These are phyloP conservation scores for Copromyces sp. DNA, from an alignment of 495 filamentous ascomycete genomes.

Conservation along the genomic window DNA sequence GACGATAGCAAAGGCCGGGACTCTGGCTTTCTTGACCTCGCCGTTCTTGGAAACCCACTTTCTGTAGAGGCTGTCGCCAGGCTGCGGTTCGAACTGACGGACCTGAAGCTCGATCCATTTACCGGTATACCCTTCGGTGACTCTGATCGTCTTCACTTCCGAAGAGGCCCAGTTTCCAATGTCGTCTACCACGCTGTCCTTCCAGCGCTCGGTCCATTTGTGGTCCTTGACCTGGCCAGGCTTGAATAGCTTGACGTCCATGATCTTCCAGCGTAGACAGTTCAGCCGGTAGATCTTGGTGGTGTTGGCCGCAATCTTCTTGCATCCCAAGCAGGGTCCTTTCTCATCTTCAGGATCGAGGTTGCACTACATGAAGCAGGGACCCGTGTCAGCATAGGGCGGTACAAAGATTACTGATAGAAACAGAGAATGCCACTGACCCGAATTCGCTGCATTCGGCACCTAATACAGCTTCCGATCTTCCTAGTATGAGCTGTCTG, in stretches of 20 bases:
- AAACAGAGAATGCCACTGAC: conserved; percentile 21
- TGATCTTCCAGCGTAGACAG: conserved; percentile 43
- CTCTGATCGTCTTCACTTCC: conserved; percentile 30
- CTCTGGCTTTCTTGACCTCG: conserved; percentile 21
- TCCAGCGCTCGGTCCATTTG: conserved; percentile 45
- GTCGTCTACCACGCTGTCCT: conserved; percentile 36
- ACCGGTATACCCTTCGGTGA: conserved; percentile 39
- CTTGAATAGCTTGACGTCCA: conserved; percentile 40
- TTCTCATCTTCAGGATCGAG: conserved; percentile 29
- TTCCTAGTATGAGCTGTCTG: conserved; percentile 40
- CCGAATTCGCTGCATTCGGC: conserved; percentile 45
- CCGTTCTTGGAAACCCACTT: conserved; percentile 33
- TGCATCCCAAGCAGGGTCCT: conserved; percentile 39
- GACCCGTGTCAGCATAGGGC: conserved; percentile 2
- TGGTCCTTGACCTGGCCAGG: conserved; percentile 39
- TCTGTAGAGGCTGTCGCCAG: conserved; percentile 36
- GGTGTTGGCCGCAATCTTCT: conserved; percentile 26
- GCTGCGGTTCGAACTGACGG: conserved; percentile 36
- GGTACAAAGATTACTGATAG: background rate
- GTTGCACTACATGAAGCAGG: conserved; percentile 28
- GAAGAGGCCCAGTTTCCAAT: conserved; percentile 39
- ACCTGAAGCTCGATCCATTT: conserved; percentile 31
- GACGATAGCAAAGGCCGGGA: conserved; percentile 39
- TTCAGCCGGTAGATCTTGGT: conserved; percentile 34
- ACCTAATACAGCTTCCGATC: conserved; percentile 42